These are phyloP conservation scores for Naganishia vaughanmartiniae DNA, from an alignment of 768 basidiomycete genomes.

Conservation along the genomic window DNA sequence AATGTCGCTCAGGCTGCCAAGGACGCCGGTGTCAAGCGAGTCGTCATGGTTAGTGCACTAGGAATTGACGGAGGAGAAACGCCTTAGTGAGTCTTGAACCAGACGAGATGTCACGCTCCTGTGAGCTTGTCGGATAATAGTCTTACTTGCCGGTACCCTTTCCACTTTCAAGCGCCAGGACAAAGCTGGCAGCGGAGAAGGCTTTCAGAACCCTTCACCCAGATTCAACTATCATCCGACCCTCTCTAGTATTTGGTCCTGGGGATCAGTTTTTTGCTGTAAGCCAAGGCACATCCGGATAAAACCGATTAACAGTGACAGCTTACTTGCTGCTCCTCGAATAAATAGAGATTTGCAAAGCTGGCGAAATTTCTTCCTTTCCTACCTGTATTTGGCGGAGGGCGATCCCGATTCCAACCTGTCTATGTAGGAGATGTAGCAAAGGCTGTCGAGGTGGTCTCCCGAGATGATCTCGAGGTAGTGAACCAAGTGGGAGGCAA, in stretches of 20 bases:
- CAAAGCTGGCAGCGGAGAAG: constrained; percentile 60
- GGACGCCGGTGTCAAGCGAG: constrained; percentile 54
- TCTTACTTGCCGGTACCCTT: neutral
- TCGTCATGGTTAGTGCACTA: constrained; percentile 62
- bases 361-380: constrained; percentile 65
- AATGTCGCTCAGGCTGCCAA: constrained; percentile 63
- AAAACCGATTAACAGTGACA: neutral
- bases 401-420: constrained; percentile 66
- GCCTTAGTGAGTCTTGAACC: constrained; percentile 56
- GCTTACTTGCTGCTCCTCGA: neutral
- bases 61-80: constrained; percentile 67
- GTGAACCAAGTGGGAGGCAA: constrained; percentile 54
- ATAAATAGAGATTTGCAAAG: constrained; percentile 61
- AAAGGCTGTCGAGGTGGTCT: constrained; percentile 61
- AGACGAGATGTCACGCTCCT: neutral
- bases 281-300: constrained; percentile 35
- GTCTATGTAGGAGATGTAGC: constrained; percentile 71
- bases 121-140: neutral
- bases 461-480: constrained; percentile 56
- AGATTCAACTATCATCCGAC: constrained; percentile 65
- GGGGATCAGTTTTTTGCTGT: constrained; percentile 75
- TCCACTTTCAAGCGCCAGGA: constrained; percentile 38
- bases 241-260: constrained; percentile 72
- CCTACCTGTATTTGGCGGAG: constrained; percentile 75
- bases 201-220: constrained; percentile 57